phyloP scores from a whole-genome alignment of 2,329 filamentous ascomycete genomes.

The Epichloe gansuensis region DNA sequence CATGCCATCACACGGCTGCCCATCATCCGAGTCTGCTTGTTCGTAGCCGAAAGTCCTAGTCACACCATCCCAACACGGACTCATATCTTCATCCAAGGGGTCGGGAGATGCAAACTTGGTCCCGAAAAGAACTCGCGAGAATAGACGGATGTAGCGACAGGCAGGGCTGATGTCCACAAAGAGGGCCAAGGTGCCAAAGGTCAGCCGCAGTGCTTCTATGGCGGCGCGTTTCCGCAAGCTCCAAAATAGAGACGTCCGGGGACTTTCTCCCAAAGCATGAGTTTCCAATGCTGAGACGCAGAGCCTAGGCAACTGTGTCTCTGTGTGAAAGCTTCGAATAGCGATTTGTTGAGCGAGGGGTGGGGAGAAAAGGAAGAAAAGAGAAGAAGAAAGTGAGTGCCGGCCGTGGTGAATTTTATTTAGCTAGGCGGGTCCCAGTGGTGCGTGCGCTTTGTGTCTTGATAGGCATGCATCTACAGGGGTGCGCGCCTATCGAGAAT shows the following conservation, averaged over 20 bases:
- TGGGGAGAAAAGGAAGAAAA: conserved; percentile 26
- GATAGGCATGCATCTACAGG: conserved; percentile 2
- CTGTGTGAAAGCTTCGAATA: conserved; percentile 98
- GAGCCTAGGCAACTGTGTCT: conserved; percentile 27
- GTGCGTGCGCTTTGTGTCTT: not conserved
- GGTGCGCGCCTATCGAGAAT: conserved; percentile 7
- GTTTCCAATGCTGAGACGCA: conserved; percentile 23
- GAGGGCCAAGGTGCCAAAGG: conserved; percentile 49
- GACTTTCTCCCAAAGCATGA: conserved; percentile 99
- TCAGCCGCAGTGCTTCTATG: conserved; percentile 98
- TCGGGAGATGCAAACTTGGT: conserved; percentile 27
- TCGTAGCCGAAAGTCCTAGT: conserved; percentile 6
- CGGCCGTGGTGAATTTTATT: conserved; percentile 14
- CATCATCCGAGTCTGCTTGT: conserved; percentile 23
- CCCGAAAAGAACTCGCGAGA: conserved; percentile 3
- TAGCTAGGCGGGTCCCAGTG: conserved; percentile 10
- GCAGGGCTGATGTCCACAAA: conserved; percentile 25
- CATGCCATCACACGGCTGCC: conserved; percentile 38
- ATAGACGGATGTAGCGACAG: conserved; percentile 32
- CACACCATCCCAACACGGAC: conserved; percentile 40
- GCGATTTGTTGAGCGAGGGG: conserved; percentile 98
- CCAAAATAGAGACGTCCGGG: conserved; percentile 64
- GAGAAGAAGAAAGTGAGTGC: conserved; percentile 10
- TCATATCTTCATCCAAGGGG: conserved; percentile 79
- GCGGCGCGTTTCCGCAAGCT: conserved; percentile 93